Evolutionary conservation across 78 protist genomes (phyloP).

Genomic region (Speleostelium caveatum): DNA sequence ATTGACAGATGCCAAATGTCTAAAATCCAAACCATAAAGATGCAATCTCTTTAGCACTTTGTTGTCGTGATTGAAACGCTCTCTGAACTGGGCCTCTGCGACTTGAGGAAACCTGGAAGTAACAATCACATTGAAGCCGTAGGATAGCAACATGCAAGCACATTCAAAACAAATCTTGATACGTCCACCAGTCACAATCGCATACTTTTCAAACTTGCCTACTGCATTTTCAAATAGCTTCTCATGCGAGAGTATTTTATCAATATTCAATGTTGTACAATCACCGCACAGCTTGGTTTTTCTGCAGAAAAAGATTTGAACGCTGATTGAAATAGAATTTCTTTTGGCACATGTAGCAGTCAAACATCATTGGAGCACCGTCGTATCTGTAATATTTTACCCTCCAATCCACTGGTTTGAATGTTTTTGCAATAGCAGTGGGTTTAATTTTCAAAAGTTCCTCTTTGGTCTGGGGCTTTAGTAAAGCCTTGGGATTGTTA

Average conservation of each 20-base stretch:
- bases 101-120: slow-evolving; percentile 86
- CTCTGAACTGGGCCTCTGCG: neutral
- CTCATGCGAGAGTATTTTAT: too few relatives aligned
- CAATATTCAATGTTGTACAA: neutral
- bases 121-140: slow-evolving; percentile 74
- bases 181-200: slow-evolving; percentile 88
- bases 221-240: too few relatives aligned
- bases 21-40: slow-evolving; percentile 77
- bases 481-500: too few relatives aligned
- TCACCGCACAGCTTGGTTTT: too few relatives aligned
- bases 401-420: neutral
- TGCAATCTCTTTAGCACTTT: slow-evolving; percentile 24
- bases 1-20: slow-evolving; percentile 61
- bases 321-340: too few relatives aligned
- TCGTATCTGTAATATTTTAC: neutral
- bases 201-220: too few relatives aligned
- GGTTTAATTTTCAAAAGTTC: too few relatives aligned
- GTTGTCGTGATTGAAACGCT: accelerated
- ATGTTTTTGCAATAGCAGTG: neutral
- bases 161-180: slow-evolving; percentile 81
- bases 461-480: too few relatives aligned
- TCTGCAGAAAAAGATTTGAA: too few relatives aligned
- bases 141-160: slow-evolving; percentile 23
- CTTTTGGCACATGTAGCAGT: neutral
- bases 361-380: neutral